Conservation (phyloP, 768 basidiomycete genomes). For the Mycena olivaceomarginata region DNA sequence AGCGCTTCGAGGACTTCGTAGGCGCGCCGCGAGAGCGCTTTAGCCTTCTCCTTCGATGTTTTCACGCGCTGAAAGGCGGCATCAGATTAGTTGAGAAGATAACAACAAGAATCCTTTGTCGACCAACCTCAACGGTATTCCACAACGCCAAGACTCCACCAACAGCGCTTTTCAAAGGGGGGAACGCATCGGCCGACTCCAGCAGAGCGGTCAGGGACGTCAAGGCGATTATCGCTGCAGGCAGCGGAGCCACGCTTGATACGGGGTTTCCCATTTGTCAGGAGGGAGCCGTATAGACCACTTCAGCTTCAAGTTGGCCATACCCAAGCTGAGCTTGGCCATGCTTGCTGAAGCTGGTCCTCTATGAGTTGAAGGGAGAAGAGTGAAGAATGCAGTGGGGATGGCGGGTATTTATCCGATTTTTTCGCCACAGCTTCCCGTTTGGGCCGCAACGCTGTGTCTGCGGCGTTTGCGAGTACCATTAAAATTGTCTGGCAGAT, state of each 20-base stretch:
- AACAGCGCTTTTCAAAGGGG: conserved; percentile 12
- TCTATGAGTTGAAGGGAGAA: no score
- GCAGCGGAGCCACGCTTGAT: neutral
- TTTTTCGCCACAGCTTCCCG: no score
- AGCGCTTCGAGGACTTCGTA: neutral
- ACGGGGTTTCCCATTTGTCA: conserved; percentile 3
- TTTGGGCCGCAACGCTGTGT: no score
- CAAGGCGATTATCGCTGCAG: neutral
- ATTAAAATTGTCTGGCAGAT: no score
- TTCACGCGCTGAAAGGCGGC: neutral
- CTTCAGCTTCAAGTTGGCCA: neutral
- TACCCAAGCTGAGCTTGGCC: neutral
- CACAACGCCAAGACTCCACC: conserved; percentile 9
- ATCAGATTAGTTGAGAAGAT: neutral
- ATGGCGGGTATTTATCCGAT: no score
- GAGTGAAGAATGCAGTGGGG: no score
- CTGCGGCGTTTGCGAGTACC: no score
- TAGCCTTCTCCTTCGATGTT: neutral
- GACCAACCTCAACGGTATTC: neutral
- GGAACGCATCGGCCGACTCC: conserved; percentile 10
- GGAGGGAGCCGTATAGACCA: neutral
- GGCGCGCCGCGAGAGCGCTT: conserved; percentile 2
- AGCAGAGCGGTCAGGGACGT: conserved; percentile 3
- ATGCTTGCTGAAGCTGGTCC: no score
- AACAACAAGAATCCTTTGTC: neutral